A percentile compares a stretch with the other conserved stretches of the same genome.
phyloP scores from a whole-genome alignment of 345 rosid genomes.

The Ceriops tagal region DNA sequence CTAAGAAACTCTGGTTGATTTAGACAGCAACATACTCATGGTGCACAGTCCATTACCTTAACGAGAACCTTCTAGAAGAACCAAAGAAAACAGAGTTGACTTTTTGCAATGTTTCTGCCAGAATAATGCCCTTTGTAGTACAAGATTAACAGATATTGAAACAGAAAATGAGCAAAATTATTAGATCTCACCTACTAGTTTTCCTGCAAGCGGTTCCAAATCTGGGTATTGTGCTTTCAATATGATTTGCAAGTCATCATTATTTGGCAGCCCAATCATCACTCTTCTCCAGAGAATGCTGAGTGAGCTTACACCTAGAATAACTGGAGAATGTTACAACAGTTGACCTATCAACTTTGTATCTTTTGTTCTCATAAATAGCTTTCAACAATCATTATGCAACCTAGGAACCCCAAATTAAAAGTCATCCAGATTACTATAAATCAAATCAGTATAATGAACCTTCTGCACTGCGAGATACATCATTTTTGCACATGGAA shows the following conservation, averaged over 20 bases:
- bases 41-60: slow-evolving; percentile 43
- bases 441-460: slow-evolving; percentile 6
- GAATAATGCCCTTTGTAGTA: slow-evolving; percentile 16
- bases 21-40: slow-evolving; percentile 3
- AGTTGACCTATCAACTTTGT: background rate
- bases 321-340: slow-evolving; percentile 2
- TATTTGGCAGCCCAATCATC: slow-evolving; percentile 62
- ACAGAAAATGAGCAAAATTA: slow-evolving; percentile 12
- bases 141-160: slow-evolving; percentile 12
- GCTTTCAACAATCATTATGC: background rate
- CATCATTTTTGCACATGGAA: slow-evolving; percentile 56
- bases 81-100: slow-evolving; percentile 38
- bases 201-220: slow-evolving; percentile 54
- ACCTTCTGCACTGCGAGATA: slow-evolving; percentile 49
- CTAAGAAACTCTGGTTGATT: slow-evolving; percentile 7
- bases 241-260: slow-evolving; percentile 56
- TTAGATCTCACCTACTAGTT: slow-evolving; percentile 60
- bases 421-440: background rate
- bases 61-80: slow-evolving; percentile 57
- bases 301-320: slow-evolving; percentile 58
- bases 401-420: background rate
- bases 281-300: slow-evolving; percentile 83
- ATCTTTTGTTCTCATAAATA: background rate
- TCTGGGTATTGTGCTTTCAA: slow-evolving; percentile 61
- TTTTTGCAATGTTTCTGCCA: slow-evolving; percentile 65